phyloP scores from a whole-genome alignment of 306 rosid species.

The Clitoria ternatea region DNA sequence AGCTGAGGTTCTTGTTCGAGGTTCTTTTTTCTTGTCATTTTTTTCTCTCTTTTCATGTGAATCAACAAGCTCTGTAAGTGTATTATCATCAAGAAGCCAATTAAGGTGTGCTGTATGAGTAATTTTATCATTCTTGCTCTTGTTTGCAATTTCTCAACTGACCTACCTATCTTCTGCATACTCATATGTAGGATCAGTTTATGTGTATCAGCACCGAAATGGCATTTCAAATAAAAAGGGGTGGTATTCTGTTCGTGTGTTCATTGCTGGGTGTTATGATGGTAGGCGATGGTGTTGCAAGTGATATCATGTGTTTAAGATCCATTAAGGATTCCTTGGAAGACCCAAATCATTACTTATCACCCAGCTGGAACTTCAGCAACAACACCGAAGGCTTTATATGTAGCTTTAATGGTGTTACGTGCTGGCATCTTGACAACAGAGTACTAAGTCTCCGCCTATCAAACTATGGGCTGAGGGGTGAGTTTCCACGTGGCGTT shows the following conservation, averaged over 20 bases:
- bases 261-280: neutral
- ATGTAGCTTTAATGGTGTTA: neutral
- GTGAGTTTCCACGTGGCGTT: constrained; percentile 10
- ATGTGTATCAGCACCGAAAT: neutral
- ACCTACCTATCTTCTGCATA: neutral
- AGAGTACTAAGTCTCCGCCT: neutral
- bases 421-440: constrained; percentile 1
- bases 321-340: constrained; percentile 11
- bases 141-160: neutral
- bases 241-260: neutral
- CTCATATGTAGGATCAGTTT: neutral
- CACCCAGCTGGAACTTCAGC: constrained; percentile 16
- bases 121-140: too few species aligned
- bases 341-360: neutral
- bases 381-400: neutral
- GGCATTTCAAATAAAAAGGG: neutral
- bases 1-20: too few species aligned
- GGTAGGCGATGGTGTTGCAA: neutral
- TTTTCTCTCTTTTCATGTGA: too few species aligned
- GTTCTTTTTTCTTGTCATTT: too few species aligned
- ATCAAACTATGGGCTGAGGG: constrained; percentile 11
- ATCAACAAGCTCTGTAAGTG: too few species aligned
- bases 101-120: too few species aligned
- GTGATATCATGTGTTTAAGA: neutral
- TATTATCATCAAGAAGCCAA: too few species aligned